A percentile compares a stretch with the other conserved stretches of the same genome.
phyloP scores from a whole-genome alignment of 441 rosid genomes.

The Pelargonium myrrhifolium region DNA sequence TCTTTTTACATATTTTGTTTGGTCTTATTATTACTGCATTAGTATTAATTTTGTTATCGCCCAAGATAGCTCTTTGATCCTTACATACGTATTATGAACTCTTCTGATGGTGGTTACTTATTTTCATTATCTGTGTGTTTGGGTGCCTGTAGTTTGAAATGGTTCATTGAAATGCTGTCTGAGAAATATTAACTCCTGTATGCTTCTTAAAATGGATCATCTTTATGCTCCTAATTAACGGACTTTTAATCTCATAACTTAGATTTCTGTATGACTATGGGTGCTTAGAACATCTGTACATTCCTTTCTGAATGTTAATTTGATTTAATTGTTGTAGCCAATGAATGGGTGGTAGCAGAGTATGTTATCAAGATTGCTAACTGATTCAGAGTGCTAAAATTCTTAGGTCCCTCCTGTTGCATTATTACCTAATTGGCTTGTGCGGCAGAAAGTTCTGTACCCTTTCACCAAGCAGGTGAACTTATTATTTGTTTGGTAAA shows the following conservation, averaged over 20 bases:
- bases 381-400: conserved; percentile 19
- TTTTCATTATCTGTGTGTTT: neutral
- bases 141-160: neutral
- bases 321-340: conserved; percentile 8
- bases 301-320: neutral
- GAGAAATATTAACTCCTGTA: neutral
- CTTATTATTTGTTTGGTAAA: neutral
- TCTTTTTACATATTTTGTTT: conserved; percentile 7
- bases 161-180: neutral
- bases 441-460: conserved; percentile 68
- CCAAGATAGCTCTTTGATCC: neutral
- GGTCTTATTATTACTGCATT: neutral
- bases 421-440: conserved; percentile 60
- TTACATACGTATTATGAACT: neutral
- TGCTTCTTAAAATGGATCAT: neutral
- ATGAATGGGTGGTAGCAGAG: conserved; percentile 1
- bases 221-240: neutral
- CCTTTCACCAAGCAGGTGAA: conserved; percentile 82
- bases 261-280: conserved; percentile 1
- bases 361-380: conserved; percentile 2
- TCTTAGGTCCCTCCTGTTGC: conserved; percentile 82
- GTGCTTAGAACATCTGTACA: neutral
- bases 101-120: neutral
- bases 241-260: neutral
- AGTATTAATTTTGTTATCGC: neutral